A percentile compares a stretch with the other conserved stretches of the same genome.
Evolutionary conservation across 345 rosid species (phyloP).

Genomic region (Passiflora organensis): DNA sequence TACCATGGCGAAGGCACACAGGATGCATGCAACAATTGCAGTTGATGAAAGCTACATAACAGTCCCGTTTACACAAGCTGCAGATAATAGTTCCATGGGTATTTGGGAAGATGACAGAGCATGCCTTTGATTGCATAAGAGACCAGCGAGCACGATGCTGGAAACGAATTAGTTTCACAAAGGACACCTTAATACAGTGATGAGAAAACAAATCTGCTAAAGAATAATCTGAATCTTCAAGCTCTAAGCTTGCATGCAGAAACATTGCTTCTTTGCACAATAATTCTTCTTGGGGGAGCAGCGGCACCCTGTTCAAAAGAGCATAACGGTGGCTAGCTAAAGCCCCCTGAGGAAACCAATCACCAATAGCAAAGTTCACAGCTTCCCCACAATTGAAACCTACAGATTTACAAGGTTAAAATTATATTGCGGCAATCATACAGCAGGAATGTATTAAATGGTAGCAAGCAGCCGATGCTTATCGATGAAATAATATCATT

Average conservation of each 20-base stretch:
- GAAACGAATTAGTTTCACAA: constrained; percentile 76
- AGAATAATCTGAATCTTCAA: constrained; percentile 55
- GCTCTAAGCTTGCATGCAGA: constrained; percentile 41
- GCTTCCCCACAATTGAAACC: constrained; percentile 99
- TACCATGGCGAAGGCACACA: constrained; percentile 90
- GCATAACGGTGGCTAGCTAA: constrained; percentile 92
- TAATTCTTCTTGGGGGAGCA: constrained; percentile 97
- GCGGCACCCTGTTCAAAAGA: constrained; percentile 76
- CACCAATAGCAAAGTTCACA: constrained; percentile 94
- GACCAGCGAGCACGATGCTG: constrained; percentile 81
- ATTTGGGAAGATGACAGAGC: constrained; percentile 46
- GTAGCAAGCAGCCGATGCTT: no score
- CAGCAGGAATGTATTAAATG: neutral
- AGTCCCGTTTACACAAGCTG: constrained; percentile 87
- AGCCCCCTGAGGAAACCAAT: constrained; percentile 97
- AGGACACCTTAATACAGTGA: constrained; percentile 51
- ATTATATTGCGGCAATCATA: neutral
- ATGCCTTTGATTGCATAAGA: constrained; percentile 57
- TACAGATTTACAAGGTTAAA: constrained; percentile 26
- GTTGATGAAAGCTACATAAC: constrained; percentile 74
- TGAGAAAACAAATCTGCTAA: constrained; percentile 52
- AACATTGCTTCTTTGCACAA: constrained; percentile 94
- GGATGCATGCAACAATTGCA: constrained; percentile 63
- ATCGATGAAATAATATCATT: no score
- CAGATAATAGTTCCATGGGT: constrained; percentile 64